These are phyloP conservation scores for Venturiaceae sp. DNA, from an alignment of 2,329 filamentous ascomycete species.

Conservation along the genomic window DNA sequence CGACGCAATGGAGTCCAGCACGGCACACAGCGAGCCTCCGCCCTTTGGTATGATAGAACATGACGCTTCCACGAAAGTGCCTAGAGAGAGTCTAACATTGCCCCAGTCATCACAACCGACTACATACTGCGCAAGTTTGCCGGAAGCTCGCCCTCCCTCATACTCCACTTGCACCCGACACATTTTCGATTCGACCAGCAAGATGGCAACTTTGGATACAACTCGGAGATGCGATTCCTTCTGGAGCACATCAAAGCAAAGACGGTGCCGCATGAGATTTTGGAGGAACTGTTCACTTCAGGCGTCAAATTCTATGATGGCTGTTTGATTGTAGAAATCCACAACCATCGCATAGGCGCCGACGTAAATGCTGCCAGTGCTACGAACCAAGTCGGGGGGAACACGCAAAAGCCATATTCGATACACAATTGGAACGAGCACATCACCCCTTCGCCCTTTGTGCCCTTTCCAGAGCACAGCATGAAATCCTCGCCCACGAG, in stretches of 20 bases:
- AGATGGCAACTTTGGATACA: slow-evolving; percentile 84
- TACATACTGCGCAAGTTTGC: slow-evolving; percentile 79
- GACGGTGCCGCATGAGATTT: slow-evolving; percentile 81
- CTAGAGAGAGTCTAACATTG: not conserved
- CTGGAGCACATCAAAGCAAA: slow-evolving; percentile 67
- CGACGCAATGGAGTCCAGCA: slow-evolving; percentile 10
- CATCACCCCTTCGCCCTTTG: slow-evolving; percentile 80
- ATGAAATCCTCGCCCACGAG: slow-evolving; percentile 10
- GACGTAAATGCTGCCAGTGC: slow-evolving; percentile 43
- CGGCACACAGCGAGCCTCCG: not conserved
- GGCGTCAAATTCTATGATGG: slow-evolving; percentile 83
- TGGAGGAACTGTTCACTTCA: slow-evolving; percentile 63
- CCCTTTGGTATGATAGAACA: not conserved
- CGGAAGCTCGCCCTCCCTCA: slow-evolving; percentile 66
- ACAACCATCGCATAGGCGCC: slow-evolving; percentile 63
- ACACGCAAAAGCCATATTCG: slow-evolving; percentile 55
- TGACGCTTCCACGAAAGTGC: not conserved
- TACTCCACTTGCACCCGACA: slow-evolving; percentile 73
- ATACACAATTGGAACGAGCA: slow-evolving; percentile 89
- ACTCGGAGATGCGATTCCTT: slow-evolving; percentile 77
- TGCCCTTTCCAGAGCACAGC: slow-evolving; percentile 50
- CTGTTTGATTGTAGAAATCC: slow-evolving; percentile 88
- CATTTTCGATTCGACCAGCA: slow-evolving; percentile 92
- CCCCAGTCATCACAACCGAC: slow-evolving; percentile 53
- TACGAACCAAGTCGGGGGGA: slow-evolving; percentile 40